phyloP scores from a whole-genome alignment of 768 basidiomycete genomes.

The Lepiota brunneoincarnata region DNA sequence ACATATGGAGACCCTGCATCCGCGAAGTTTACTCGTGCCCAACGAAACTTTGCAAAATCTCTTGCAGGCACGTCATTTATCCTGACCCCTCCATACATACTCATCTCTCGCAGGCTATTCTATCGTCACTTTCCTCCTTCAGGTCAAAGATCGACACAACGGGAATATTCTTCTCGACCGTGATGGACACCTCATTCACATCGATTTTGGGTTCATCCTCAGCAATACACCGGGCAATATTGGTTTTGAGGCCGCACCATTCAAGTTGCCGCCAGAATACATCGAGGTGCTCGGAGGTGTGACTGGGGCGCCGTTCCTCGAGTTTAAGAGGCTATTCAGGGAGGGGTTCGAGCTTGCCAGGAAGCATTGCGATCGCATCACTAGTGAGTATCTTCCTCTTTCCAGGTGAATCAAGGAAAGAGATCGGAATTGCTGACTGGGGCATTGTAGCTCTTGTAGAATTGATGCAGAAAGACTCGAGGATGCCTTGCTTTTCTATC shows the following conservation, averaged over 20 bases:
- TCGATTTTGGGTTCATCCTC: conserved; percentile 98
- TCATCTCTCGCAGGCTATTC: conserved; percentile 70
- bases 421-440: too few relatives aligned
- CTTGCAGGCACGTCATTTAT: conserved; percentile 57
- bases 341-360: conserved; percentile 92
- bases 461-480: conserved; percentile 97
- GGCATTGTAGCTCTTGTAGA: conserved; percentile 65
- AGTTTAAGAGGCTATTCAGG: conserved; percentile 86
- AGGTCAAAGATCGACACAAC: conserved; percentile 98
- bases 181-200: conserved; percentile 93
- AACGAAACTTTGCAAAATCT: conserved; percentile 91
- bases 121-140: conserved; percentile 91
- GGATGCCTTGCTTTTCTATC: conserved; percentile 85
- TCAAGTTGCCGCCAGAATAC: conserved; percentile 94
- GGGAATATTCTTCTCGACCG: conserved; percentile 96
- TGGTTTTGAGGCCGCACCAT: conserved; percentile 98
- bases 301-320: conserved; percentile 67
- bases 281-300: conserved; percentile 93
- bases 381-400: conserved; percentile 70
- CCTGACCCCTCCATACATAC: neutral
- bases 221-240: conserved; percentile 97
- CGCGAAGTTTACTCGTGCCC: conserved; percentile 85
- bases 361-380: conserved; percentile 95
- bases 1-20: conserved; percentile 89
- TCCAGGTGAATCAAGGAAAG: neutral